Base-by-base conservation (phyloP, 495 filamentous ascomycete species). In the Rhypophila decipiens region DNA sequence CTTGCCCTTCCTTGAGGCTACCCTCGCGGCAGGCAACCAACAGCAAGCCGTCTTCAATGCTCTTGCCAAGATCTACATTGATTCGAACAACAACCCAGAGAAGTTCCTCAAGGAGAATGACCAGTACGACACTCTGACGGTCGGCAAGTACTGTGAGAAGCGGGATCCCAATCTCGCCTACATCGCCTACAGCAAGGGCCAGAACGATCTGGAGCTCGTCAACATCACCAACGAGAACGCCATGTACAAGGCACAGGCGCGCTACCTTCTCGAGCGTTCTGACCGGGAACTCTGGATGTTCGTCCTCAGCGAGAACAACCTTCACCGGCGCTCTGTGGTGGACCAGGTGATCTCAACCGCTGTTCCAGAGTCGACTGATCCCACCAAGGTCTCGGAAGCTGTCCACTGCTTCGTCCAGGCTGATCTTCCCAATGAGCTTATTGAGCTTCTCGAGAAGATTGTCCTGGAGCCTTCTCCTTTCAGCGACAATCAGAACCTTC, bases 131-230 rank as follows among this genome's bases (percentile, higher is more conserved):
- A 83, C 94, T 2, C 70, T 96, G 34, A 81, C 74, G 18, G 88
- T 99, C 51, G 94, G 94, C 57, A 96, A 96, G 68, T 99, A 99
- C 75, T 99, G 94, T 64, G 93, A 95, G 73, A 96, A 96, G 77
- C 87, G 93, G 27, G 94, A 99, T 61, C 94, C 94, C 37, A 96
- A 96, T 67, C 75, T 99, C 34, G 93, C 93, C 8, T 96, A 85
- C 71, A 96, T 96, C 57, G 86, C 90, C 22, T 99, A 96, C 61
- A 73, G 84, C 54, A 99, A 99, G 76, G 94, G 94, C 22, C 88
- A 94, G 67, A 97, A 97, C 60, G 94, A 99, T 60, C 70, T 99
- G 31, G 94, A 99, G 65, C 77, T 99, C 47, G 93, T 99, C 68
- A 91, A 81, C 69, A 90, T 99, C 61, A 96, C 94, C 51, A 99